Percentiles rank a stretch among this genome's conserved stretches.
These are phyloP conservation scores for Barnettozyma vustinii DNA, from an alignment of 805 yeast species.

Conservation along the genomic window DNA sequence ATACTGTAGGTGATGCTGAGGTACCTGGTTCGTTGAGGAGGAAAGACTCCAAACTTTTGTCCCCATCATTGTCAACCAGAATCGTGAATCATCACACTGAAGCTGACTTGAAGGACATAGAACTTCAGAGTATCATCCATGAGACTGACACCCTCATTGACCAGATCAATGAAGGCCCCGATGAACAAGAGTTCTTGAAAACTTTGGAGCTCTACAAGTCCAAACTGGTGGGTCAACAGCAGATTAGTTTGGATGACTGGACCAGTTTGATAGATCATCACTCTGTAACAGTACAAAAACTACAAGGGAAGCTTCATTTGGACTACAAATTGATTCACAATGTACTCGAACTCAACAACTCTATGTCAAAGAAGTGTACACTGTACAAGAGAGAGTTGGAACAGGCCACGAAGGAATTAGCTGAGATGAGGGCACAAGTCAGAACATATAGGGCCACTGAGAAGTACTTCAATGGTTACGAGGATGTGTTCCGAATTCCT, in stretches of 20 bases:
- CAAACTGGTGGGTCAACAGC: background rate
- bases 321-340: slow-evolving; percentile 16
- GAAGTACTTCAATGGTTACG: background rate
- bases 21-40: background rate
- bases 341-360: slow-evolving; percentile 20
- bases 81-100: background rate
- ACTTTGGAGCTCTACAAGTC: background rate
- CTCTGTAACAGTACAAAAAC: background rate
- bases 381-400: slow-evolving; percentile 1
- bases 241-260: background rate
- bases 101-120: background rate
- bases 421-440: background rate
- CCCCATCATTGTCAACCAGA: background rate
- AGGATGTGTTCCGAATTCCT: background rate
- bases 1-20: background rate
- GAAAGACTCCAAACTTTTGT: background rate
- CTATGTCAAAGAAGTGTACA: slow-evolving; percentile 4
- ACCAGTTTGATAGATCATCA: slow-evolving; percentile 6
- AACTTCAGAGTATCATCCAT: background rate
- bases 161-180: background rate
- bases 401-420: background rate
- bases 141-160: slow-evolving; percentile 1
- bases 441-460: background rate
- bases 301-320: slow-evolving; percentile 3
- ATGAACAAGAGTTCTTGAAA: background rate